A percentile compares a stretch with the other conserved stretches of the same genome.
Conservation (phyloP, 2,329 filamentous ascomycete species). For the Byssoonygena ceratinophila region DNA sequence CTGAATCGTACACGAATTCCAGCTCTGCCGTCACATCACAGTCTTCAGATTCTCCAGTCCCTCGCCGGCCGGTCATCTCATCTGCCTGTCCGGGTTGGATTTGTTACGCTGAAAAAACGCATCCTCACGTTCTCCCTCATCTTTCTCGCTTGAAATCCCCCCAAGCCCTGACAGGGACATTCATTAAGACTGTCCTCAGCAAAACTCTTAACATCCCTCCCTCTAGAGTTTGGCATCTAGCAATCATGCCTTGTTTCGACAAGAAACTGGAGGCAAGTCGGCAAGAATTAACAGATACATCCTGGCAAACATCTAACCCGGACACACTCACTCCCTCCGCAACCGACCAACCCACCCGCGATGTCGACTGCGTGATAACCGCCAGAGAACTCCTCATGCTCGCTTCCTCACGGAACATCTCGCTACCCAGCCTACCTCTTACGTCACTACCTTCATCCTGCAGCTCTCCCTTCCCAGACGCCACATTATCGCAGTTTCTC, state of each 20-base stretch:
- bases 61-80: slow-evolving; percentile 50
- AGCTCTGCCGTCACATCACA: slow-evolving; percentile 15
- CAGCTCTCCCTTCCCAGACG: slow-evolving; percentile 59
- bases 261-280: slow-evolving; percentile 96
- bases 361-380: slow-evolving; percentile 97
- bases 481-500: slow-evolving; percentile 58
- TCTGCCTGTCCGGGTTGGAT: slow-evolving; percentile 96
- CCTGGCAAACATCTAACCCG: slow-evolving; percentile 45
- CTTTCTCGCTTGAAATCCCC: slow-evolving; percentile 86
- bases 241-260: slow-evolving; percentile 97
- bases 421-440: slow-evolving; percentile 62
- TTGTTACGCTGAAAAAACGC: slow-evolving; percentile 97
- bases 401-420: slow-evolving; percentile 65
- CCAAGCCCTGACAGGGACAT: slow-evolving; percentile 79
- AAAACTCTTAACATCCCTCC: slow-evolving; percentile 60
- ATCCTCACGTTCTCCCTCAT: slow-evolving; percentile 84
- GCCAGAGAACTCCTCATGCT: slow-evolving; percentile 89
- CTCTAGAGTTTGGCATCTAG: slow-evolving; percentile 81
- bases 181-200: slow-evolving; percentile 78
- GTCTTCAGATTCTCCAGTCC: slow-evolving; percentile 19
- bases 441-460: slow-evolving; percentile 41
- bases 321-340: slow-evolving; percentile 29
- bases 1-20: slow-evolving; percentile 29
- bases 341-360: slow-evolving; percentile 49
- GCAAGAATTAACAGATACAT: slow-evolving; percentile 73